Conservation (phyloP, 352 stramenopile genomes). For the Phytophthora aleatoria region DNA sequence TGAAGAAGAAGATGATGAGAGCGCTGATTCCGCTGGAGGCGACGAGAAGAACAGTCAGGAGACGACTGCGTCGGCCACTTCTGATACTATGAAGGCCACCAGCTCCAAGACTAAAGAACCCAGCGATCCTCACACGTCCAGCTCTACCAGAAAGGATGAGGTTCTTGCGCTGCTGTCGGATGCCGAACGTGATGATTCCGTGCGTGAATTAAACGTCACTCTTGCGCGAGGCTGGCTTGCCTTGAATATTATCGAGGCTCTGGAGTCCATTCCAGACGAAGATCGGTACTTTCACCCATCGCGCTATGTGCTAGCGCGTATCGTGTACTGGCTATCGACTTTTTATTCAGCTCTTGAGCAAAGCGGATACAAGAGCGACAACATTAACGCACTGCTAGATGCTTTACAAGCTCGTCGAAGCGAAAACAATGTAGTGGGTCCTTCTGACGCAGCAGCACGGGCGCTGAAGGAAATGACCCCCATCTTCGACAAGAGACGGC, state of each 20-base stretch:
- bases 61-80: not conserved
- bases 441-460: constrained; percentile 38
- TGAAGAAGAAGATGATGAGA: constrained; percentile 28
- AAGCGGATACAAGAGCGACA: constrained; percentile 13
- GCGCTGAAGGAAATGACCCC: constrained; percentile 60
- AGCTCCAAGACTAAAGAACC: not conserved
- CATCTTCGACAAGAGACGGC: constrained; percentile 70
- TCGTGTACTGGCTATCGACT: constrained; percentile 55
- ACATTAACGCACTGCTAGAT: constrained; percentile 21
- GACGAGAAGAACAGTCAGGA: constrained; percentile 16
- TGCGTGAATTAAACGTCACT: constrained; percentile 25
- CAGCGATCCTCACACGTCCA: constrained; percentile 13
- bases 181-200: constrained; percentile 14
- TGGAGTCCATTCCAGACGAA: constrained; percentile 77
- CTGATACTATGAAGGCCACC: not conserved
- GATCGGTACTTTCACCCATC: constrained; percentile 86
- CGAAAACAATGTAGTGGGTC: constrained; percentile 20
- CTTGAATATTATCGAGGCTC: constrained; percentile 73
- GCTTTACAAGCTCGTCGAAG: constrained; percentile 32
- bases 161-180: constrained; percentile 42
- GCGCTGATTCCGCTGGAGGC: not conserved
- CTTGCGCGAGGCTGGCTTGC: constrained; percentile 46
- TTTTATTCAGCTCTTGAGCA: constrained; percentile 34
- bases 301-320: constrained; percentile 58
- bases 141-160: constrained; percentile 45